phyloP scores from a whole-genome alignment of 2,329 filamentous ascomycete genomes.

The Berkeleyomyces basicola region DNA sequence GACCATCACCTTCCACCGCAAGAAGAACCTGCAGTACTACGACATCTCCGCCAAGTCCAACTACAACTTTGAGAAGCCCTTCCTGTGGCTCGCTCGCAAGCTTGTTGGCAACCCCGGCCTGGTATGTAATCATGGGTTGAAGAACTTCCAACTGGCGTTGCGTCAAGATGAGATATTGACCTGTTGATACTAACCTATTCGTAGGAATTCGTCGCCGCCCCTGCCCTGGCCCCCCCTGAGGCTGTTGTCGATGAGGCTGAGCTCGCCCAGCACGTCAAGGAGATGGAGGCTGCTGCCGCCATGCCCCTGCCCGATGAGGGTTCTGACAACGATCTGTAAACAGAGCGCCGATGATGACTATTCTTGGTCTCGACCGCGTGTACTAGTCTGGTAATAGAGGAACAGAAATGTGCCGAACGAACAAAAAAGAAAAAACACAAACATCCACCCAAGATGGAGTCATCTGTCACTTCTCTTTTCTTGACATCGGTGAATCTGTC shows the following conservation, averaged over 20 bases:
- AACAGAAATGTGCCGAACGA: constrained; percentile 13
- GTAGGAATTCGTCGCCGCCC: constrained; percentile 90
- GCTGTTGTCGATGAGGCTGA: constrained; percentile 74
- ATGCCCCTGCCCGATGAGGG: constrained; percentile 92
- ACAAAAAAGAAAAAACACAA: constrained; percentile 7
- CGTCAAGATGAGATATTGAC: background rate
- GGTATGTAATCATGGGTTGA: constrained; percentile 33
- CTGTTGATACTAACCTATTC: background rate
- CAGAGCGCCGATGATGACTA: constrained; percentile 16
- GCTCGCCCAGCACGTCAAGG: constrained; percentile 65
- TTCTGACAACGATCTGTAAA: constrained; percentile 54
- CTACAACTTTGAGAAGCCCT: constrained; percentile 99
- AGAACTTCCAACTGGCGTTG: background rate
- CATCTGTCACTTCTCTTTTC: constrained; percentile 1
- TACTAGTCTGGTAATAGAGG: constrained; percentile 12
- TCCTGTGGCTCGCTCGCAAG: constrained; percentile 98
- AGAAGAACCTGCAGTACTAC: constrained; percentile 99
- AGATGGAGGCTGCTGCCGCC: constrained; percentile 67
- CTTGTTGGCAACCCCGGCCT: constrained; percentile 82
- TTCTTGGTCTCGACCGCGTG: constrained; percentile 10
- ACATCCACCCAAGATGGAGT: background rate
- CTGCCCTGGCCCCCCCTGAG: constrained; percentile 85
- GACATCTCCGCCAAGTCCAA: constrained; percentile 99
- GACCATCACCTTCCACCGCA: constrained; percentile 99
- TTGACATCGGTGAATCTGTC: constrained; percentile 12